Conservation (phyloP, 2,329 filamentous ascomycete species). For the Camillea tinctor region DNA sequence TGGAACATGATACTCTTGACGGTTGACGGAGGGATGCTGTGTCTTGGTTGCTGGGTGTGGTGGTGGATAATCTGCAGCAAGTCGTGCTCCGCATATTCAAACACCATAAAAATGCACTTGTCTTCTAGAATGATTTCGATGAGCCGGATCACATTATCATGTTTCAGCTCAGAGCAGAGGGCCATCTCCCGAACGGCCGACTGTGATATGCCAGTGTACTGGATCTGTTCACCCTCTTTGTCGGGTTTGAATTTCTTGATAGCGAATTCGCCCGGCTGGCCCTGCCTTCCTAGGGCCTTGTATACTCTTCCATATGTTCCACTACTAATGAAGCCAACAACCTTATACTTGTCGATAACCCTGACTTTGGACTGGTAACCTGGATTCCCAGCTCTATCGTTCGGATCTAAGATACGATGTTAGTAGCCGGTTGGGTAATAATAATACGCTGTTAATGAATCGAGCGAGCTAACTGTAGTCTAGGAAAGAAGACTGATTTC, state of each 20-base stretch:
- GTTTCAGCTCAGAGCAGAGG: slow-evolving; percentile 85
- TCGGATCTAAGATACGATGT: slow-evolving; percentile 47
- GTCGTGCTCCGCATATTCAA: slow-evolving; percentile 98
- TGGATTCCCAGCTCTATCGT: slow-evolving; percentile 43
- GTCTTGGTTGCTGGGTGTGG: slow-evolving; percentile 84
- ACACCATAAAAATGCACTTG: slow-evolving; percentile 99
- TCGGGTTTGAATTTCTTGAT: slow-evolving; percentile 99
- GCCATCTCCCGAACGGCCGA: slow-evolving; percentile 98
- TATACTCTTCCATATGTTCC: slow-evolving; percentile 98
- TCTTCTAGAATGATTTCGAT: slow-evolving; percentile 97
- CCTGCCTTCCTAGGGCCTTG: slow-evolving; percentile 80
- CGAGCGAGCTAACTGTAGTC: slow-evolving; percentile 15
- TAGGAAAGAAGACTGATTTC: slow-evolving; percentile 11
- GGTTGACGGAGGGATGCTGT: slow-evolving; percentile 82
- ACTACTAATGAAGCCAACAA: slow-evolving; percentile 96
- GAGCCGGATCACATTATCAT: slow-evolving; percentile 85
- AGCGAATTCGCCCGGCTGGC: slow-evolving; percentile 79
- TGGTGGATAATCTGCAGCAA: slow-evolving; percentile 97
- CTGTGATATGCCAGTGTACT: slow-evolving; percentile 97
- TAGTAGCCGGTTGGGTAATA: slow-evolving; percentile 26
- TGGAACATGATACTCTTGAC: slow-evolving; percentile 96
- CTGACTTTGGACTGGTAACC: slow-evolving; percentile 76
- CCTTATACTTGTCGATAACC: slow-evolving; percentile 90
- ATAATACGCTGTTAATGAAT: background rate
- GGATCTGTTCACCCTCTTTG: slow-evolving; percentile 91